These are phyloP conservation scores for Kwoniella europaea DNA, from an alignment of 768 basidiomycete genomes.

Conservation along the genomic window DNA sequence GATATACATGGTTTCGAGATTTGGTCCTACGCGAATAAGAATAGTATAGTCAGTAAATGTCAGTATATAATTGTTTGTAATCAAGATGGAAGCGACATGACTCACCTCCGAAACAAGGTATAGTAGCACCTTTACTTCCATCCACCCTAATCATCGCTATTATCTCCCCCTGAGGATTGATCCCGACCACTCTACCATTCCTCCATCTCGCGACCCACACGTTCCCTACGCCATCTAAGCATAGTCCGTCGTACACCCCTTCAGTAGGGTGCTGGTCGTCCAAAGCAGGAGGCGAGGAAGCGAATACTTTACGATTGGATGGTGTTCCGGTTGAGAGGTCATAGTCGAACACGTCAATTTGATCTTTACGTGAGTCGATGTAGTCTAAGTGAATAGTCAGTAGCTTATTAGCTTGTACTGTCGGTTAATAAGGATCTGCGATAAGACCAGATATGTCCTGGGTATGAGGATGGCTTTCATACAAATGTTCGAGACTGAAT, in stretches of 20 bases:
- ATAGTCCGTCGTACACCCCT: slow-evolving; percentile 52
- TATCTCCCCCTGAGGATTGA: slow-evolving; percentile 42
- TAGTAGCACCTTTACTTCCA: slow-evolving; percentile 38
- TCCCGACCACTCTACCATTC: slow-evolving; percentile 47
- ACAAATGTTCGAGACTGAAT: no score
- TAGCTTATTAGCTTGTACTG: no score
- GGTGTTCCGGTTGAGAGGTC: slow-evolving; percentile 38
- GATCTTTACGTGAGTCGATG: slow-evolving; percentile 49
- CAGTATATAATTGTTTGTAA: no score
- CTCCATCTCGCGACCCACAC: slow-evolving; percentile 55
- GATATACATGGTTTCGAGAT: slow-evolving; percentile 51
- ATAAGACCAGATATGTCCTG: no score
- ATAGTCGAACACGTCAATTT: slow-evolving; percentile 41
- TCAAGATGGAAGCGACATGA: not conserved
- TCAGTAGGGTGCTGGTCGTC: slow-evolving; percentile 20
- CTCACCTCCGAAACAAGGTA: slow-evolving; percentile 51
- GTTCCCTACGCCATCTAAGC: slow-evolving; percentile 49
- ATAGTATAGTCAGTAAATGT: no score
- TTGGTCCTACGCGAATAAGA: not conserved
- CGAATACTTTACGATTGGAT: slow-evolving; percentile 36
- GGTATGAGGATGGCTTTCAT: no score
- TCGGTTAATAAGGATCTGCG: no score
- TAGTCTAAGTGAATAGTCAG: slow-evolving; percentile 37
- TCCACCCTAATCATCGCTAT: slow-evolving; percentile 33
- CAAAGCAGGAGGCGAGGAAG: slow-evolving; percentile 27